phyloP scores from a whole-genome alignment of 2,329 filamentous ascomycete genomes.

The Colletotrichum sp. region DNA sequence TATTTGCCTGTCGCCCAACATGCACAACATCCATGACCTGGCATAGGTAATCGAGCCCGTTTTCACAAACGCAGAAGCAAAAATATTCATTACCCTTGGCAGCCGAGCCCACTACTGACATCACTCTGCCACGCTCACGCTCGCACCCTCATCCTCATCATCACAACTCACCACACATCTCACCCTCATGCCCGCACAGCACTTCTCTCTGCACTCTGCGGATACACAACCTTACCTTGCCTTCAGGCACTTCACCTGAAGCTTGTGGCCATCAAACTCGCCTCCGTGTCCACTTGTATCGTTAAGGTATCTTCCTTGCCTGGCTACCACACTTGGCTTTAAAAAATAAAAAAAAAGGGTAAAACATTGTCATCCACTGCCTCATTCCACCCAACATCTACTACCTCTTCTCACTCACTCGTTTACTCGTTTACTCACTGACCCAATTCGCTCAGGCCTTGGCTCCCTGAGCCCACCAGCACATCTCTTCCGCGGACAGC shows the following conservation, averaged over 20 bases:
- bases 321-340: not conserved
- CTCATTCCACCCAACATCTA: not conserved
- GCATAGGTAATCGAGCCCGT: not conserved
- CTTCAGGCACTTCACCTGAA: not conserved
- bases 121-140: not conserved
- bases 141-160: not conserved
- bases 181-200: not conserved
- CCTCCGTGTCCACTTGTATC: not conserved
- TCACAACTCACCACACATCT: not conserved
- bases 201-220: not conserved
- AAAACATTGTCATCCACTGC: not conserved
- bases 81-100: not conserved
- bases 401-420: not conserved
- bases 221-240: not conserved
- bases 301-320: not conserved
- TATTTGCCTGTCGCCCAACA: not conserved
- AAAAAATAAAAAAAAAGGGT: not conserved
- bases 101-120: slow-evolving; percentile 12
- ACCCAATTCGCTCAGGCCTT: not conserved
- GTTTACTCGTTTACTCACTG: not conserved
- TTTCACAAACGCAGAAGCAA: not conserved
- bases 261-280: not conserved
- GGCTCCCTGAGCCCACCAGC: not conserved
- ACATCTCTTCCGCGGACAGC: not conserved
- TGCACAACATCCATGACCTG: not conserved